A percentile compares a stretch with the other conserved stretches of the same genome.
Conservation (phyloP, 1,284 basidiomycete genomes). For the Tremellales sp. region DNA sequence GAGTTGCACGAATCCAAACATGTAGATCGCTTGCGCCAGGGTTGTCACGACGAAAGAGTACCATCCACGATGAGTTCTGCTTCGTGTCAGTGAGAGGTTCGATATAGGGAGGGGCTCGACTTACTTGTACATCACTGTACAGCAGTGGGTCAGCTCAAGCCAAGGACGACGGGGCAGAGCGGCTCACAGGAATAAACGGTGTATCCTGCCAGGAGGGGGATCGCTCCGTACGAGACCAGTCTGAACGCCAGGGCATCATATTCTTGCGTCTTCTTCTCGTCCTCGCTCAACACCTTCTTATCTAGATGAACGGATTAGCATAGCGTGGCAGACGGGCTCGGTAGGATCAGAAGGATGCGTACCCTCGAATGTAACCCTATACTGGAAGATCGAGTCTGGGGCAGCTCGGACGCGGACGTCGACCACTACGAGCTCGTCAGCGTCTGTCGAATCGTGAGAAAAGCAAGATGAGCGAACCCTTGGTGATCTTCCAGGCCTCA, state of each 20-base stretch:
- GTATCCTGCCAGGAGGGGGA: conserved; percentile 80
- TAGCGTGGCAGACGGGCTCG: background rate
- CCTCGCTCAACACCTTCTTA: conserved; percentile 87
- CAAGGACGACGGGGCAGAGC: background rate
- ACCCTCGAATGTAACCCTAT: conserved; percentile 76
- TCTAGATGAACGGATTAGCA: conserved; percentile 53
- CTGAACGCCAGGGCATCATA: conserved; percentile 54
- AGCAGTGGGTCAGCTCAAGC: conserved; percentile 3
- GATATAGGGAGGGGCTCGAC: background rate
- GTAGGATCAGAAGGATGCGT: conserved; percentile 17
- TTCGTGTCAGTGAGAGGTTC: background rate
- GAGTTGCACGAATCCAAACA: conserved; percentile 95
- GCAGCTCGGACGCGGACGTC: conserved; percentile 67
- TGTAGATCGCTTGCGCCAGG: conserved; percentile 52
- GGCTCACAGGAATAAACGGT: conserved; percentile 69
- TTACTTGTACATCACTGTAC: conserved; percentile 61
- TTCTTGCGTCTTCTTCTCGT: conserved; percentile 98
- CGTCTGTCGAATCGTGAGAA: conserved; percentile 8
- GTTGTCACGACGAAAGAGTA: conserved; percentile 86
- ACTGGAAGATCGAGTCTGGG: conserved; percentile 67
- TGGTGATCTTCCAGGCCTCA: conserved; percentile 88
- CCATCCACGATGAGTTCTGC: conserved; percentile 77
- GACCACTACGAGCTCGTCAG: conserved; percentile 62
- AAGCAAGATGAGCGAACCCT: conserved; percentile 50
- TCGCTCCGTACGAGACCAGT: conserved; percentile 80